These are phyloP conservation scores for Debaryomyces maramus DNA, from an alignment of 805 yeast species.

Conservation along the genomic window DNA sequence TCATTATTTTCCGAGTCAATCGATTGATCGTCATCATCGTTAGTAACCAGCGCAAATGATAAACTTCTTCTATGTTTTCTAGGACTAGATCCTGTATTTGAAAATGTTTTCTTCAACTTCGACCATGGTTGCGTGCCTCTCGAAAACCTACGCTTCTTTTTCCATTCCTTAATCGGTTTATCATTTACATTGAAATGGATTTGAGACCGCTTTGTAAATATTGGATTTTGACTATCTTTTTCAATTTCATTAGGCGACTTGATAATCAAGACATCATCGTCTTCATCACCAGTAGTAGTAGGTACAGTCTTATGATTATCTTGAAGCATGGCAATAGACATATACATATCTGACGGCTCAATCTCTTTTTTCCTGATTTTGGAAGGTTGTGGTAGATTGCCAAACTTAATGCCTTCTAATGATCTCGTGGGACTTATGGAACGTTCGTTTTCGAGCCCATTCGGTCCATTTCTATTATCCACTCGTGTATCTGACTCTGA, in stretches of 20 bases:
- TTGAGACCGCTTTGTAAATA: conserved; percentile 31
- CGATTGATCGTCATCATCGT: conserved; percentile 20
- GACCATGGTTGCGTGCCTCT: conserved; percentile 18
- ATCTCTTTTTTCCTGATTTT: conserved; percentile 42
- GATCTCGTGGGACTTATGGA: neutral
- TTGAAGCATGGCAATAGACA: conserved; percentile 81
- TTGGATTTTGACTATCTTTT: conserved; percentile 32
- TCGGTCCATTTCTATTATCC: conserved; percentile 4
- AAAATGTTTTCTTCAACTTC: conserved; percentile 25
- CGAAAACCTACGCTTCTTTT: conserved; percentile 10
- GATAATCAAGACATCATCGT: conserved; percentile 78
- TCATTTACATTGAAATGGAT: conserved; percentile 25
- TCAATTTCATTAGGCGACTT: conserved; percentile 77
- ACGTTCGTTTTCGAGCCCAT: neutral
- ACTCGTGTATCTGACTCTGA: conserved; percentile 16
- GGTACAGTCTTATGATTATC: conserved; percentile 42
- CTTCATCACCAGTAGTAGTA: conserved; percentile 39
- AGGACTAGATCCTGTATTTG: conserved; percentile 14
- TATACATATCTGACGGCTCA: conserved; percentile 79
- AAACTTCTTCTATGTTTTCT: neutral
- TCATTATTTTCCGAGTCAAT: conserved; percentile 23
- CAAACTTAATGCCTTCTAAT: conserved; percentile 53
- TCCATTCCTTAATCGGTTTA: conserved; percentile 16
- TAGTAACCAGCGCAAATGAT: conserved; percentile 1
- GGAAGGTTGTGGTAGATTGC: conserved; percentile 56